Evolutionary conservation across 2,329 filamentous ascomycete genomes (phyloP).

Genomic region (Venturia pyrina): DNA sequence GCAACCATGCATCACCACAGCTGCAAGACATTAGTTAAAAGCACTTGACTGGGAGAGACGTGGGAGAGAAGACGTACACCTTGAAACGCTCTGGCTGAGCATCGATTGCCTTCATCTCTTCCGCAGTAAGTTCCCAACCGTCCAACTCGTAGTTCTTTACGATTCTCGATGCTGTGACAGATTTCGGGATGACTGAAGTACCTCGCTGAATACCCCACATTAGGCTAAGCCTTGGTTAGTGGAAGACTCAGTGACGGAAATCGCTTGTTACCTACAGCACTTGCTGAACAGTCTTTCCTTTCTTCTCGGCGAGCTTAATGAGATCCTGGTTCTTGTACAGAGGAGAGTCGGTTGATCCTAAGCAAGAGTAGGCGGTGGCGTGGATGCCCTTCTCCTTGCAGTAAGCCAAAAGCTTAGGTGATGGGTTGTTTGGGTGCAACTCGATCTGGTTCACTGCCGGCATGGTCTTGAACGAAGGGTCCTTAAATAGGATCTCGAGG

Average conservation of each 20-base stretch:
- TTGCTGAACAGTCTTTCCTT: constrained; percentile 64
- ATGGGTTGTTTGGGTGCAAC: constrained; percentile 70
- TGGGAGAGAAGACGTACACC: constrained; percentile 16
- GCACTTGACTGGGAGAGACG: constrained; percentile 32
- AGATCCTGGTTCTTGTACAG: constrained; percentile 58
- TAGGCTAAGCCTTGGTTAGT: constrained; percentile 29
- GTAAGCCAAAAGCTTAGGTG: constrained; percentile 68
- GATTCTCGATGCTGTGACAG: constrained; percentile 62
- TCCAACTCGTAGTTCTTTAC: constrained; percentile 64
- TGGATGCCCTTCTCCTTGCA: constrained; percentile 65
- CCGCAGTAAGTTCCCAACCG: constrained; percentile 61
- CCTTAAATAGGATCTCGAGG: constrained; percentile 61
- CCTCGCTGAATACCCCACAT: constrained; percentile 74
- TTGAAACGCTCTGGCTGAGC: constrained; percentile 65
- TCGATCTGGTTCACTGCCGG: constrained; percentile 74
- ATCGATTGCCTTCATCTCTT: constrained; percentile 61
- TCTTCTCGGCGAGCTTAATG: constrained; percentile 49
- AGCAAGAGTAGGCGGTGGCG: constrained; percentile 62
- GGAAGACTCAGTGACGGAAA: neutral
- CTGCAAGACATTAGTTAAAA: neutral
- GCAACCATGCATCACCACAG: constrained; percentile 64
- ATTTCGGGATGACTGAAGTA: constrained; percentile 80
- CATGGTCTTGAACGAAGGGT: constrained; percentile 51
- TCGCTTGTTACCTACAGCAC: constrained; percentile 40
- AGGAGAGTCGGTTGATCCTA: constrained; percentile 61